A percentile compares a stretch with the other conserved stretches of the same genome.
Evolutionary conservation across 106 monocot species (phyloP).

Genomic region (Apostasia shenzhenica): DNA sequence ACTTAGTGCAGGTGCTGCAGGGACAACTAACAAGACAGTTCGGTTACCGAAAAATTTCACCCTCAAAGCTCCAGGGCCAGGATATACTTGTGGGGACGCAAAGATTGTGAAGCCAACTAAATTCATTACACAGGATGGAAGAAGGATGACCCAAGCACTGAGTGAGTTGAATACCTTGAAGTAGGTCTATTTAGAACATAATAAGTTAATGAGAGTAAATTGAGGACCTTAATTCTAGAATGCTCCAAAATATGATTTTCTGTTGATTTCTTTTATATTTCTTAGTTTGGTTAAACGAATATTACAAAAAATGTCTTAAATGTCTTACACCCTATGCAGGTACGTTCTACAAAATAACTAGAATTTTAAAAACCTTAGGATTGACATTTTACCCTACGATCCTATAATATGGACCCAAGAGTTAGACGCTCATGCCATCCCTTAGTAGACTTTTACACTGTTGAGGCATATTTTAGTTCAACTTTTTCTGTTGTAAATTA

Average conservation of each 20-base stretch:
- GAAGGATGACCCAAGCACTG: conserved; percentile 42
- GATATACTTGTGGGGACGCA: conserved; percentile 41
- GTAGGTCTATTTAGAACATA: not conserved
- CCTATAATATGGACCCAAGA: no score
- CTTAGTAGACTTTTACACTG: no score
- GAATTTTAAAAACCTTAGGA: no score
- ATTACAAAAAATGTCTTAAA: no score
- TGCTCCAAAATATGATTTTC: not conserved
- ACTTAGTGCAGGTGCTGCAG: conserved; percentile 38
- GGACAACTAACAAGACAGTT: conserved; percentile 43
- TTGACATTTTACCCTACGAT: no score
- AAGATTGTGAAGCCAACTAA: conserved; percentile 28
- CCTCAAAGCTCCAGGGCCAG: conserved; percentile 39
- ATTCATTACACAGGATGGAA: conserved; percentile 31
- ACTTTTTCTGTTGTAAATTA: no score
- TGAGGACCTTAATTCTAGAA: not conserved
- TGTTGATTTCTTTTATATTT: not conserved
- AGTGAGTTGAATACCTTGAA: conserved; percentile 21
- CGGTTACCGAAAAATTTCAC: conserved; percentile 41
- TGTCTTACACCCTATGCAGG: no score
- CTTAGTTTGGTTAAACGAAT: not conserved
- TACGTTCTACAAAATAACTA: no score
- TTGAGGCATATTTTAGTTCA: no score
- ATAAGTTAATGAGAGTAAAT: not conserved
- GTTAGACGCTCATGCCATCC: no score